These are phyloP conservation scores for Leucosporidium scottii DNA, from an alignment of 768 basidiomycete genomes.

Conservation along the genomic window DNA sequence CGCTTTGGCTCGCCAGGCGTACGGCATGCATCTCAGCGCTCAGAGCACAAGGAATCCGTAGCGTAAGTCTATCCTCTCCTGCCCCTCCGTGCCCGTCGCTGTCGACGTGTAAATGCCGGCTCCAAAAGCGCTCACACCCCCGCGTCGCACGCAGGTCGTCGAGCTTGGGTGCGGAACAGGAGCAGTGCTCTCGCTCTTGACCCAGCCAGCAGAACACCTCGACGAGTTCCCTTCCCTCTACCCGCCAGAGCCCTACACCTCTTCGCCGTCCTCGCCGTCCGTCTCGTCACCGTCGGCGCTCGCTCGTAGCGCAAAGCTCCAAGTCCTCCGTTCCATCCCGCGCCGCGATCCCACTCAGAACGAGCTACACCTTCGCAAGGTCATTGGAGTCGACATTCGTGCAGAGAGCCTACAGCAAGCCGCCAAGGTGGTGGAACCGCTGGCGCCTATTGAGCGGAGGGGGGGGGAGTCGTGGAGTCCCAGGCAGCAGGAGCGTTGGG, in stretches of 20 bases:
- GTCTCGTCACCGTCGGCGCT: neutral
- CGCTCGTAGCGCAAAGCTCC: constrained; percentile 14
- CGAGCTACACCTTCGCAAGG: constrained; percentile 54
- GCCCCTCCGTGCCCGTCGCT: no score
- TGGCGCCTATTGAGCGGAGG: constrained; percentile 16
- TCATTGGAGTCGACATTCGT: constrained; percentile 66
- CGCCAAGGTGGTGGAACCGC: constrained; percentile 43
- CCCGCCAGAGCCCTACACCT: constrained; percentile 35
- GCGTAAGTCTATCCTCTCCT: constrained; percentile 13
- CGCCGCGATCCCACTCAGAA: constrained; percentile 44
- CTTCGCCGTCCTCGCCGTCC: constrained; percentile 17
- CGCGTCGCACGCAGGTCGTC: constrained; percentile 46
- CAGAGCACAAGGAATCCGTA: constrained; percentile 10
- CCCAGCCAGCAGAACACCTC: constrained; percentile 68
- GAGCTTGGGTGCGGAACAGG: constrained; percentile 84
- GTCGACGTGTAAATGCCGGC: no score
- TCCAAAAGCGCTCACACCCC: neutral
- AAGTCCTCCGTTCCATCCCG: constrained; percentile 29
- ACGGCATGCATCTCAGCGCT: constrained; percentile 14
- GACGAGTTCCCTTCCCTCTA: constrained; percentile 38
- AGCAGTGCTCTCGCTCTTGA: constrained; percentile 59
- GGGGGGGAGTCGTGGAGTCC: constrained; percentile 10
- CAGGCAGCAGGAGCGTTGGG: constrained; percentile 52
- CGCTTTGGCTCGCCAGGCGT: constrained; percentile 25
- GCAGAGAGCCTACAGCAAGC: constrained; percentile 54